Base-by-base conservation (phyloP, 2,329 filamentous ascomycete genomes). In the Trichothecium sympodiale region DNA sequence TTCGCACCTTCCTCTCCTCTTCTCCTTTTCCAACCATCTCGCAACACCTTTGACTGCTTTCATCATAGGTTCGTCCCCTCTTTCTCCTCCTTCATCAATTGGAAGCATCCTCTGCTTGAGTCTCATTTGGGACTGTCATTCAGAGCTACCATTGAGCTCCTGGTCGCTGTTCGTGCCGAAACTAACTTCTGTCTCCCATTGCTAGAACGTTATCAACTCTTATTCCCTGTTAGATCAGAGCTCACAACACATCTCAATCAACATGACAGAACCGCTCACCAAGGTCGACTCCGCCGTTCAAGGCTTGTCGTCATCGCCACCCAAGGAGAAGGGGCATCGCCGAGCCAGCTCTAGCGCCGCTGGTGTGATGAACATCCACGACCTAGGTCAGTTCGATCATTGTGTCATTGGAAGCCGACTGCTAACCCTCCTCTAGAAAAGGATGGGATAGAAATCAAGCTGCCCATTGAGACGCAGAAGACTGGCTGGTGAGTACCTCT, bases 231-330 rank as follows among this genome's bases (percentile, higher is more conserved):
- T 33, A 31, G 29, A 13, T 39, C 26, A 20, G 31, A 33, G 28
- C 36, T 35, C 38, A 42, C 31, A 40, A 27, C 42, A 39, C 38
- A 33, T 28, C 43, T 35, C 34, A 37, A n/a, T 39, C 44, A 55
- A 37, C 50, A 61, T 61, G 57, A 50, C 56, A 43, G 58, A 61
- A 59, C 74, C 80, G 52, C 75, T 94, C 57, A 73, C 74, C 63
- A 94, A 93, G 70, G 78, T 94, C 67, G 88, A 95, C 64, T 94
- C 88, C 41, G 86, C 85, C 67, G 77, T 93, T 55, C 79, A 86
- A 56, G 84, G 85, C 61, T 62, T 88, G 51, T 73, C 76, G 46
- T 71, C 74, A 51, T 79, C 78, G 40, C 73, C 81, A 25, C 67
- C 72, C 40, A 74, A 79, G 55, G 79, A 86, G 57, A 74, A 73